Evolutionary conservation across 331 rosid genomes (phyloP).

Genomic region (Quercus lobata): DNA sequence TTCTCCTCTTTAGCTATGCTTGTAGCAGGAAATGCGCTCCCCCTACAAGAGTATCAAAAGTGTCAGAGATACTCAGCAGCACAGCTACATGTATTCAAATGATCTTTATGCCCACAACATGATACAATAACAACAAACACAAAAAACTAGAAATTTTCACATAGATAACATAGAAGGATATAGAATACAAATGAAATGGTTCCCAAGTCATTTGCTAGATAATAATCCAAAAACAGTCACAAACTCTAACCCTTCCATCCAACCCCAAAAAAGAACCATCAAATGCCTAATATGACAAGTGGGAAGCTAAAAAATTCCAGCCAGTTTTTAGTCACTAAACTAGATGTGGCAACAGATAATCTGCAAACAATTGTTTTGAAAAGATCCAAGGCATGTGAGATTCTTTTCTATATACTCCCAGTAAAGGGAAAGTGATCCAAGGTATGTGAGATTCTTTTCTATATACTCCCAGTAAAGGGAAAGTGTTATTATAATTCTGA

Average conservation of each 20-base stretch:
- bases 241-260: neutral
- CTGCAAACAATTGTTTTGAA: neutral
- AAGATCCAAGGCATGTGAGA: neutral
- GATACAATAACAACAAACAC: neutral
- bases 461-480: neutral
- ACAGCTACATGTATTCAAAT: neutral
- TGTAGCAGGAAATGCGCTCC: slow-evolving; percentile 81
- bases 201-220: neutral
- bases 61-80: neutral
- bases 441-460: neutral
- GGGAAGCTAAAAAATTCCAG: neutral
- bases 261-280: neutral
- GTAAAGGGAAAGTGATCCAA: neutral
- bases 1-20: slow-evolving; percentile 68
- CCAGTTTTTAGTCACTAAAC: neutral
- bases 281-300: neutral
- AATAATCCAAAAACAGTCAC: neutral
- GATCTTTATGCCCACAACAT: neutral
- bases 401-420: neutral
- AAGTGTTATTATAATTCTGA: neutral
- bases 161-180: neutral
- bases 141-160: neutral
- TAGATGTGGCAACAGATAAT: neutral
- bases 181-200: neutral
- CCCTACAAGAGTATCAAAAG: slow-evolving; percentile 47